Conservation (phyloP, 2,329 filamentous ascomycete species). For the Thelonectria olida region DNA sequence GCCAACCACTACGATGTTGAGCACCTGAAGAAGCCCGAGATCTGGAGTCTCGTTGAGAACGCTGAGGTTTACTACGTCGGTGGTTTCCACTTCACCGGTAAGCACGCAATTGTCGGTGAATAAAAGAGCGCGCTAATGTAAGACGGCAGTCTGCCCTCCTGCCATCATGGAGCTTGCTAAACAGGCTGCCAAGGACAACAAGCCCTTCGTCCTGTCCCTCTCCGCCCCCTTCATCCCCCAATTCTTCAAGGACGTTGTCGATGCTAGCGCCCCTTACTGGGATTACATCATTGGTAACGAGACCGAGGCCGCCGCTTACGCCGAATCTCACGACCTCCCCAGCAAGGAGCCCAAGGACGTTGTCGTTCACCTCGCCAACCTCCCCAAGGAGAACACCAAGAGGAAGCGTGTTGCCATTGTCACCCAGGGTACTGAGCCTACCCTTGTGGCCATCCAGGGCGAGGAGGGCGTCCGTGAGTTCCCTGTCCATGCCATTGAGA, state of each 20-base stretch:
- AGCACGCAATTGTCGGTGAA: slow-evolving; percentile 15
- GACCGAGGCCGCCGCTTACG: slow-evolving; percentile 89
- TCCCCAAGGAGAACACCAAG: slow-evolving; percentile 91
- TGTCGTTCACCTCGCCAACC: slow-evolving; percentile 82
- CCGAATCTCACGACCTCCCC: slow-evolving; percentile 79
- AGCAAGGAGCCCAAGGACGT: slow-evolving; percentile 85
- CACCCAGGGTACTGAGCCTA: slow-evolving; percentile 94
- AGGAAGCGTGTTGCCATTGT: slow-evolving; percentile 88
- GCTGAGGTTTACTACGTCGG: slow-evolving; percentile 93
- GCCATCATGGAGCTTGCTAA: slow-evolving; percentile 91
- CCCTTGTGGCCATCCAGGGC: slow-evolving; percentile 81
- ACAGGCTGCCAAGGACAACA: slow-evolving; percentile 89
- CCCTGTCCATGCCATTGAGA: slow-evolving; percentile 81
- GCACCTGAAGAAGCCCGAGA: slow-evolving; percentile 88
- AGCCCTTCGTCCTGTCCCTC: slow-evolving; percentile 90
- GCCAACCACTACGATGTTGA: slow-evolving; percentile 97
- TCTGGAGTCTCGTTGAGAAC: slow-evolving; percentile 91
- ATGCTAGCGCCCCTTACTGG: slow-evolving; percentile 88
- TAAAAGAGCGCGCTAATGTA: slow-evolving; percentile 16
- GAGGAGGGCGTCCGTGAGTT: slow-evolving; percentile 78
- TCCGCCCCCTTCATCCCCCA: slow-evolving; percentile 95
- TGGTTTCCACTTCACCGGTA: slow-evolving; percentile 90
- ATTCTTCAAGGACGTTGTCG: slow-evolving; percentile 97
- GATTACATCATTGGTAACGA: slow-evolving; percentile 98
- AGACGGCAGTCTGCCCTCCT: slow-evolving; percentile 76